Percentiles rank a stretch among this genome's conserved stretches.
Evolutionary conservation across 2,329 filamentous ascomycete species (phyloP).

Genomic region (Xylariaceae sp.): DNA sequence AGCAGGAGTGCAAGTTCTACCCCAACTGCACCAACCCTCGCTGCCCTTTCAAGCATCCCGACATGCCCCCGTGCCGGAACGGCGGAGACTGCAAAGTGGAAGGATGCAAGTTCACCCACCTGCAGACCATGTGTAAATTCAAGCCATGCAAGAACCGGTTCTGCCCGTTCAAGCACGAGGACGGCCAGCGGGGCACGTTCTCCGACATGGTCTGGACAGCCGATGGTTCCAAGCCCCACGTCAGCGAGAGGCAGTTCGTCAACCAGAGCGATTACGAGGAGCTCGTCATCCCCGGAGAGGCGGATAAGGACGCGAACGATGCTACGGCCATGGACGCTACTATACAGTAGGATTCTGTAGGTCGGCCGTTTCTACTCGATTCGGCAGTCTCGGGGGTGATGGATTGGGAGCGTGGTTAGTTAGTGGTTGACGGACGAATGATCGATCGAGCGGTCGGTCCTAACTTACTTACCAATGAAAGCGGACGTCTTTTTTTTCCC

Average conservation of each 20-base stretch:
- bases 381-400: too few relatives aligned
- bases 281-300: slow-evolving; percentile 58
- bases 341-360: slow-evolving; percentile 11
- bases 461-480: too few relatives aligned
- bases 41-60: slow-evolving; percentile 86
- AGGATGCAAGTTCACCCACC: slow-evolving; percentile 86
- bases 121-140: slow-evolving; percentile 80
- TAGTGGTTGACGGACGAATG: too few relatives aligned
- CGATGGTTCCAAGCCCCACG: slow-evolving; percentile 55
- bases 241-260: slow-evolving; percentile 86
- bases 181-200: slow-evolving; percentile 81
- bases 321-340: slow-evolving; percentile 16
- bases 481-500: too few relatives aligned
- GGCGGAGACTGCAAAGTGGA: slow-evolving; percentile 78
- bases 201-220: slow-evolving; percentile 89
- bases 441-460: too few relatives aligned
- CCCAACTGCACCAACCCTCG: slow-evolving; percentile 84
- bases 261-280: slow-evolving; percentile 65
- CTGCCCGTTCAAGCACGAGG: slow-evolving; percentile 84
- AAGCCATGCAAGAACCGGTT: slow-evolving; percentile 85
- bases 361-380: too few relatives aligned
- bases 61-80: slow-evolving; percentile 82
- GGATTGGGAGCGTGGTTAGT: too few relatives aligned
- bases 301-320: slow-evolving; percentile 33
- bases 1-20: slow-evolving; percentile 85